A percentile compares a stretch with the other conserved stretches of the same genome.
Conservation (phyloP, 768 basidiomycete species). For the Tulasnella sp. region DNA sequence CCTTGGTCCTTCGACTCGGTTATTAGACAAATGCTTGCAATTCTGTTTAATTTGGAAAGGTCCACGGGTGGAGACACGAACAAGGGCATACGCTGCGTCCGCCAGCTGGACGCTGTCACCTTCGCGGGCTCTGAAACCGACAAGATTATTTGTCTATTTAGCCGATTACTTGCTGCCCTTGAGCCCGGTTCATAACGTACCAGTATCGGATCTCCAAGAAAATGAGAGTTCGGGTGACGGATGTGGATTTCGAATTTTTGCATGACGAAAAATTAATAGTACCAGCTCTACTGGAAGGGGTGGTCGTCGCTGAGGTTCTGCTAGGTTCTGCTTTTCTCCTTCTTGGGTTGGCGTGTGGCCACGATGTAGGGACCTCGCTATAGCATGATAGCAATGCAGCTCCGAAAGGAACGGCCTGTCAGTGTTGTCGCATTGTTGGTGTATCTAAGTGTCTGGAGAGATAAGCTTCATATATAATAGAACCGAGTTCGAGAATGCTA, state of each 20-base stretch:
- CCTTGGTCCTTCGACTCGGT: constrained; percentile 32
- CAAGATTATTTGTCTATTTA: not conserved
- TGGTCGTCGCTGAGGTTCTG: not conserved
- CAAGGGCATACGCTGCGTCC: not conserved
- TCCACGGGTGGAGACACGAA: not conserved
- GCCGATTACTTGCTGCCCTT: not conserved
- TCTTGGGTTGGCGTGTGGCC: not conserved
- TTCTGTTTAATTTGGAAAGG: not conserved
- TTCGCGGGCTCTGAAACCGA: not conserved
- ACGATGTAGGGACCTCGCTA: not conserved
- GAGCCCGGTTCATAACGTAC: not conserved
- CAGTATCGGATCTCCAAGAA: not conserved
- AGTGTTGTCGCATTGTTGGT: not conserved
- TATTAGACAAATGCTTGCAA: constrained; percentile 17
- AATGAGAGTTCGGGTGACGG: not conserved
- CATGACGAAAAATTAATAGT: not conserved
- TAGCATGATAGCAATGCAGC: not conserved
- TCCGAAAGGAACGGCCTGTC: not conserved
- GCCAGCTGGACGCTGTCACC: not conserved
- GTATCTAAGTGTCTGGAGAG: not conserved
- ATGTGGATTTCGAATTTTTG: not conserved
- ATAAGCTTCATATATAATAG: not conserved
- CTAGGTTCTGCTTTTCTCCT: not conserved
- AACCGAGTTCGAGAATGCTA: not conserved
- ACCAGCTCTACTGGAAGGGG: not conserved